phyloP scores from a whole-genome alignment of 2,329 filamentous ascomycete species.

The Cladosporium sp. region DNA sequence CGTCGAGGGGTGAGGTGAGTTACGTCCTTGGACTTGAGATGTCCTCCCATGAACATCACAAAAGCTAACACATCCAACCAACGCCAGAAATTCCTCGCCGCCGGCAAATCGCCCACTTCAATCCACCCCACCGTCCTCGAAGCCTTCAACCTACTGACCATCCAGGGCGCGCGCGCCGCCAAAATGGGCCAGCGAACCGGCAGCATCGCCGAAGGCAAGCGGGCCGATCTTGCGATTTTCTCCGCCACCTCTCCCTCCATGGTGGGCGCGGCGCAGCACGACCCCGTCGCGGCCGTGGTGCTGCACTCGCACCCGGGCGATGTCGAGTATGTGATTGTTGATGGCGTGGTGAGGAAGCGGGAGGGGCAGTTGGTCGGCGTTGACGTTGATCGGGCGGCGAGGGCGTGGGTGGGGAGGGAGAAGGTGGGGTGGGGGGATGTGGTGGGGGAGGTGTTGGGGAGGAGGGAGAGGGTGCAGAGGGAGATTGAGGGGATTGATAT shows the following conservation, averaged over 20 bases:
- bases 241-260: constrained; percentile 39
- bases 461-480: constrained; percentile 2
- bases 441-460: constrained; percentile 8
- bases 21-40: neutral
- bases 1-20: constrained; percentile 25
- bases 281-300: constrained; percentile 42
- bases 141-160: constrained; percentile 48
- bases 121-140: constrained; percentile 36
- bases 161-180: constrained; percentile 43
- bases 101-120: constrained; percentile 23
- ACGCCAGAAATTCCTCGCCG: constrained; percentile 19
- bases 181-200: constrained; percentile 42
- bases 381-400: constrained; percentile 22
- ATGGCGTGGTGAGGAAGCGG: constrained; percentile 40
- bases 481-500: constrained; percentile 8
- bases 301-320: constrained; percentile 39
- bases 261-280: constrained; percentile 38
- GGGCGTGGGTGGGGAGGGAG: too few species aligned
- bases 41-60: neutral
- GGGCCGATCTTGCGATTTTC: constrained; percentile 49
- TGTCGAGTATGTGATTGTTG: constrained; percentile 42
- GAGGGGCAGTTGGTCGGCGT: constrained; percentile 29
- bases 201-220: constrained; percentile 42
- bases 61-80: neutral
- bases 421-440: constrained; percentile 11